phyloP scores from a whole-genome alignment of 345 rosid species.

The Geranium brycei region DNA sequence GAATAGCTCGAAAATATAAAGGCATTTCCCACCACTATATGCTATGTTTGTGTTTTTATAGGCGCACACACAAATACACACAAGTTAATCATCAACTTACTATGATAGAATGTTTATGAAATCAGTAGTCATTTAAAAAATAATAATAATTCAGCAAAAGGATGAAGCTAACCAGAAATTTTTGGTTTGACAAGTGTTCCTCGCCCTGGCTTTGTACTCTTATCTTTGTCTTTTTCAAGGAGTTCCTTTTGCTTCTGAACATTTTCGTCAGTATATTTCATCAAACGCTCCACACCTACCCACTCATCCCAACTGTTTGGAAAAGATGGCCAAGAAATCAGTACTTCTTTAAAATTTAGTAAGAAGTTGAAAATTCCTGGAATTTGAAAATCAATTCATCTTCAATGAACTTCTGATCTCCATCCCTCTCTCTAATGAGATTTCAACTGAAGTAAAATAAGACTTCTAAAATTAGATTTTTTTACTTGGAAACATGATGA shows the following conservation, averaged over 20 bases:
- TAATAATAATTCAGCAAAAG: not conserved
- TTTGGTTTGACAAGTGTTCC: slow-evolving; percentile 32
- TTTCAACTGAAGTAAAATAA: no score
- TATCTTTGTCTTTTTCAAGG: slow-evolving; percentile 7
- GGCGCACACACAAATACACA: no score
- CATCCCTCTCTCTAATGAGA: no score
- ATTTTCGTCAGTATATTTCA: slow-evolving; percentile 54
- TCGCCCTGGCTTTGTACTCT: slow-evolving; percentile 28
- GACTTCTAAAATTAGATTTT: no score
- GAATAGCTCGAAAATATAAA: no score
- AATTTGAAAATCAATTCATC: no score
- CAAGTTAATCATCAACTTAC: no score
- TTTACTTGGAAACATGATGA: no score
- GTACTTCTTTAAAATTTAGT: not conserved
- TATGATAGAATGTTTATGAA: no score
- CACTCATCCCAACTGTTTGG: slow-evolving; percentile 81
- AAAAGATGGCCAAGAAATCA: not conserved
- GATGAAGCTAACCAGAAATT: slow-evolving; percentile 36
- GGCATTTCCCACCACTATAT: no score
- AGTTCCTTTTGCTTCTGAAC: slow-evolving; percentile 25
- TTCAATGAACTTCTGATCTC: no score
- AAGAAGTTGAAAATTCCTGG: not conserved
- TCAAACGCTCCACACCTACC: slow-evolving; percentile 44
- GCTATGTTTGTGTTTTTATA: no score
- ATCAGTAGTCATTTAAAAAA: not conserved